Evolutionary conservation across 2,329 filamentous ascomycete species (phyloP).

Genomic region (Coniochaeta sp.): DNA sequence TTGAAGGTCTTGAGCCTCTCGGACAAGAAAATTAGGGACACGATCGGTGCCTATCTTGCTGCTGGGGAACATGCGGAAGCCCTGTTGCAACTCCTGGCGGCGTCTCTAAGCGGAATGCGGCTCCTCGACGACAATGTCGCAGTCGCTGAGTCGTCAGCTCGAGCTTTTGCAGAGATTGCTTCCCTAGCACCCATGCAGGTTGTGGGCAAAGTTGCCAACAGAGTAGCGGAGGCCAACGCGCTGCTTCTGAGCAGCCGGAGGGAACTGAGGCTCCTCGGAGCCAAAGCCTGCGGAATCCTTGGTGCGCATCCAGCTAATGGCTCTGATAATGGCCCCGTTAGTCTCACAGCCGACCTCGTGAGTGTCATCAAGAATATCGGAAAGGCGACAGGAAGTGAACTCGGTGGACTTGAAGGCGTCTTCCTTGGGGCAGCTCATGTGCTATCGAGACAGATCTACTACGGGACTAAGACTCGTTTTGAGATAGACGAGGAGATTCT

Average conservation of each 20-base stretch:
- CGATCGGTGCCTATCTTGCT: slow-evolving; percentile 46
- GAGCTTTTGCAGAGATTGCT: slow-evolving; percentile 45
- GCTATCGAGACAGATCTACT: slow-evolving; percentile 35
- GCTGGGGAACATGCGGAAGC: slow-evolving; percentile 25
- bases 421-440: slow-evolving; percentile 37
- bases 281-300: slow-evolving; percentile 69
- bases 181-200: slow-evolving; percentile 26
- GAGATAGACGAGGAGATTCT: background rate
- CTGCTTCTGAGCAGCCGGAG: slow-evolving; percentile 28
- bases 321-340: slow-evolving; percentile 19
- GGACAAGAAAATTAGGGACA: slow-evolving; percentile 55
- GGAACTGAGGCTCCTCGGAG: slow-evolving; percentile 56
- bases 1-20: slow-evolving; percentile 66
- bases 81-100: slow-evolving; percentile 38
- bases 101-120: slow-evolving; percentile 48
- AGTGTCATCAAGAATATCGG: slow-evolving; percentile 42
- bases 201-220: slow-evolving; percentile 35
- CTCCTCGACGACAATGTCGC: background rate
- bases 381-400: slow-evolving; percentile 31
- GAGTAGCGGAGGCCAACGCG: background rate
- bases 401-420: slow-evolving; percentile 38
- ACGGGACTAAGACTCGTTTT: slow-evolving; percentile 13
- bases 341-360: slow-evolving; percentile 33
- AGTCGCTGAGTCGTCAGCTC: slow-evolving; percentile 21
- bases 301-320: slow-evolving; percentile 53